Conservation (phyloP, 2,329 filamentous ascomycete genomes). For the Pseudopithomyces chartarum region DNA sequence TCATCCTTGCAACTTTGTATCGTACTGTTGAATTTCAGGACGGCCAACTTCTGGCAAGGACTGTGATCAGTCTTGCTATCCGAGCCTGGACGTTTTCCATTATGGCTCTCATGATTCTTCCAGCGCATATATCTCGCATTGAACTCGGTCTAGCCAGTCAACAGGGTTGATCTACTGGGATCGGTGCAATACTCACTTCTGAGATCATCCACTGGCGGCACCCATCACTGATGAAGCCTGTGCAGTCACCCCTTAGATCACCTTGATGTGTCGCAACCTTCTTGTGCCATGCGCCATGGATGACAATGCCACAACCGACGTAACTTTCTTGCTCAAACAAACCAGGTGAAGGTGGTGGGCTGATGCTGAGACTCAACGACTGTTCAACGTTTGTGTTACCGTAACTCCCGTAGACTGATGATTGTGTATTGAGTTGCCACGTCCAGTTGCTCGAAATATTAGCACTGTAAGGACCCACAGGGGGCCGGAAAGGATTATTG, state of each 20-base stretch:
- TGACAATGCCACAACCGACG: neutral
- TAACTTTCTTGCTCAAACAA: neutral
- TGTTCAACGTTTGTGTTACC: neutral
- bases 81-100: neutral
- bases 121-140: neutral
- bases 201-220: neutral
- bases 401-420: neutral
- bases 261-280: neutral
- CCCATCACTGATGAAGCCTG: neutral
- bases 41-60: neutral
- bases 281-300: neutral
- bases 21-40: neutral
- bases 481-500: neutral
- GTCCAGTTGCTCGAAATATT: neutral
- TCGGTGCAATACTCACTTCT: neutral
- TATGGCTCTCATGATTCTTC: neutral
- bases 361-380: neutral
- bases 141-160: neutral
- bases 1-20: neutral
- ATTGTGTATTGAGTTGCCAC: neutral
- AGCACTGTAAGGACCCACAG: neutral
- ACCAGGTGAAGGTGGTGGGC: neutral
- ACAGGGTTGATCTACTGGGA: neutral
- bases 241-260: neutral
- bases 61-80: neutral